A percentile compares a stretch with the other conserved stretches of the same genome.
phyloP scores from a whole-genome alignment of 495 filamentous ascomycete species.

The Penicillium salamii region DNA sequence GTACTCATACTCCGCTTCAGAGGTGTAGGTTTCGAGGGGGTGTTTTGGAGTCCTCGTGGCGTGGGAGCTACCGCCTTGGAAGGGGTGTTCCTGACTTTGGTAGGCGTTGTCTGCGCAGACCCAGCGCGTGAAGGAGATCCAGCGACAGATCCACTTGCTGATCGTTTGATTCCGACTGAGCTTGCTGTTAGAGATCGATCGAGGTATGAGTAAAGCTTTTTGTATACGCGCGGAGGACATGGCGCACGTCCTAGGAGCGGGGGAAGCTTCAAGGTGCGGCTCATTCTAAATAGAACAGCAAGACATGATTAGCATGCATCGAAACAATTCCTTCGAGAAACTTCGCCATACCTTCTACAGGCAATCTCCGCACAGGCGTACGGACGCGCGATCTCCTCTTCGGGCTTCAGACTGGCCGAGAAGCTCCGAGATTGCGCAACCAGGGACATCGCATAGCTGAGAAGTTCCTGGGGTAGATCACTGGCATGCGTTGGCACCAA shows the following conservation, averaged over 20 bases:
- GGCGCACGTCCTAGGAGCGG: conserved; percentile 77
- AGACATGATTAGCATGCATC: conserved; percentile 10
- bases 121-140: conserved; percentile 28
- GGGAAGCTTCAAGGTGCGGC: conserved; percentile 79
- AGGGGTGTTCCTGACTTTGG: conserved; percentile 29
- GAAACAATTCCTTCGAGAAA: not conserved
- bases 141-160: conserved; percentile 26
- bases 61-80: conserved; percentile 30
- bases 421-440: conserved; percentile 83
- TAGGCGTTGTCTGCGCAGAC: conserved; percentile 34
- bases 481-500: conserved; percentile 76
- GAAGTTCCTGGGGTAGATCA: conserved; percentile 68
- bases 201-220: conserved; percentile 77
- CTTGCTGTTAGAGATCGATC: conserved; percentile 62
- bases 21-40: conserved; percentile 41
- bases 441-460: conserved; percentile 73
- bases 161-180: conserved; percentile 28
- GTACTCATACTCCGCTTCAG: conserved; percentile 34
- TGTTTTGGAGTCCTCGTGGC: conserved; percentile 37
- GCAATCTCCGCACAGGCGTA: conserved; percentile 93
- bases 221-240: conserved; percentile 78
- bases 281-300: conserved; percentile 53
- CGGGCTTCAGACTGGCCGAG: conserved; percentile 74
- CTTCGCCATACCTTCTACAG: conserved; percentile 70
- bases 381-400: conserved; percentile 82